Percentiles rank a stretch among this genome's conserved stretches.
Conservation (phyloP, 2,329 filamentous ascomycete genomes). For the Colletotrichum cordylinicola region DNA sequence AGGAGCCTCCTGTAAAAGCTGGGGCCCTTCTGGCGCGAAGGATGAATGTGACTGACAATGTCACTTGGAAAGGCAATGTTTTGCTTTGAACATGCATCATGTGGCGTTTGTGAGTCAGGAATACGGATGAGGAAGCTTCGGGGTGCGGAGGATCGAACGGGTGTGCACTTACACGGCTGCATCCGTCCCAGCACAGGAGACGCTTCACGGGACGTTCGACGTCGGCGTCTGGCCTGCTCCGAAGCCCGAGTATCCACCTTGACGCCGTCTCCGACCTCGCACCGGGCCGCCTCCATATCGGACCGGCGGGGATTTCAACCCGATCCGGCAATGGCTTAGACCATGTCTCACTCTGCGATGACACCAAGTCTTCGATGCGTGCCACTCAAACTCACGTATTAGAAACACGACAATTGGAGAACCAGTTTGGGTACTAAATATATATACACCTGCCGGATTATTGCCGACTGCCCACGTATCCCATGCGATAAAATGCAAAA, state of each 20-base stretch:
- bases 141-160: neutral
- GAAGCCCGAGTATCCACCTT: neutral
- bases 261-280: neutral
- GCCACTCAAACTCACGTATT: neutral
- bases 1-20: neutral
- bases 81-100: neutral
- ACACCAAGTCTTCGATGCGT: neutral
- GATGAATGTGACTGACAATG: neutral
- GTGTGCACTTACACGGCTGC: neutral
- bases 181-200: neutral
- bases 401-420: neutral
- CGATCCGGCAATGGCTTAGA: neutral
- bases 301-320: neutral
- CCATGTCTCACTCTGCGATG: neutral
- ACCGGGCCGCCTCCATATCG: neutral
- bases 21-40: neutral
- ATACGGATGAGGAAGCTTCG: neutral
- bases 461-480: neutral
- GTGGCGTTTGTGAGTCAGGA: neutral
- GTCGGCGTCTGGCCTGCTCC: neutral
- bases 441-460: neutral
- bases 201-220: neutral
- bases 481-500: conserved; percentile 1
- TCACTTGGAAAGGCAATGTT: neutral
- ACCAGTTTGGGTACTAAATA: neutral